Base-by-base conservation (phyloP, 495 filamentous ascomycete species). In the Neurospora sp. region DNA sequence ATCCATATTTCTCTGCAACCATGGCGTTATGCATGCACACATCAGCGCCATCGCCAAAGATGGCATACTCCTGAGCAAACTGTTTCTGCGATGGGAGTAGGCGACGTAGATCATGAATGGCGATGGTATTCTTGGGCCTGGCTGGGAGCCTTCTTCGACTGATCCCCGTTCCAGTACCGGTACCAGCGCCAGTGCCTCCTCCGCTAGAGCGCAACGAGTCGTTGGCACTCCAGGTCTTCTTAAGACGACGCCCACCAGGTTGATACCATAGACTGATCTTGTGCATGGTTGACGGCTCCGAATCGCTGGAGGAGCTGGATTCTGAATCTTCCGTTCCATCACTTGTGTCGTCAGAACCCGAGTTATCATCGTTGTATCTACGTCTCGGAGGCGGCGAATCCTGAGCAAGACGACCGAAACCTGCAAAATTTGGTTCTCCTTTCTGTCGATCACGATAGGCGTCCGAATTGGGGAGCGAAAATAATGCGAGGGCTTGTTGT, bases 21-120 rank as follows among this genome's bases (percentile, higher is more conserved):
- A 82, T 81, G 7, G 93, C 91, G 81, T 98, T 99, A 72, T 96
- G 91, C 37, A 85, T 83, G 79, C 95, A 98, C 9, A 97, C 90
- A 53, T 91, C 88, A 4, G 89, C 87, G 3, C 90, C 92, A 65
- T 92, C 89, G 16, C 94, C 93, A 77, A 94, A 93, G n/a, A 96
- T 91, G 45, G 86, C 86, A 80, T 98, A 99, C 72, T 91, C 87
- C 70, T 85, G 83, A 9, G 94, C 96, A 61, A 98, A 85, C 41
- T 88, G 83, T 70, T 86, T 86, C 81, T 94, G 95, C 41, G 93
- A 90, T 0, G 94, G 94, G 9, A 97, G 78, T 22, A 93, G 75
- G 72, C 86, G 82, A 27, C 86, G 85, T 18, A 94, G 76, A 72
- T 93, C 83, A 79, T 95, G 85, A 40, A 98, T 90, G 3, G 90